These are phyloP conservation scores for Brassica balearica DNA, from an alignment of 441 rosid species.

Conservation along the genomic window DNA sequence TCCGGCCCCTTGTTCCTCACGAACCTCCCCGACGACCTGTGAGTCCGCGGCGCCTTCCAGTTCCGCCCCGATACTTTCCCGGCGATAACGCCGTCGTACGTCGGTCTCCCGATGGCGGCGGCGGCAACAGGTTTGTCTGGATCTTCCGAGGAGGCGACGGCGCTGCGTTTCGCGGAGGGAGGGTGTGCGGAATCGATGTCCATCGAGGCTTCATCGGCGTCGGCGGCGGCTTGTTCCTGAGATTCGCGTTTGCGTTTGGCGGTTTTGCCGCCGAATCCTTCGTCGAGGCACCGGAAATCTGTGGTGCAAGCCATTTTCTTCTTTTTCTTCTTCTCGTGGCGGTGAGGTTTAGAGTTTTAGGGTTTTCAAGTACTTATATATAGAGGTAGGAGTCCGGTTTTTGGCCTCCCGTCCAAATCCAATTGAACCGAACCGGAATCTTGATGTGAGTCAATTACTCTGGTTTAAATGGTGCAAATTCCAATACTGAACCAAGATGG, in stretches of 20 bases:
- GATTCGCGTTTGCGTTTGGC: conserved; percentile 78
- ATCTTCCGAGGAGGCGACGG: conserved; percentile 67
- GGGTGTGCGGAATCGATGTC: conserved; percentile 52
- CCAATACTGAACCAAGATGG: too few relatives aligned
- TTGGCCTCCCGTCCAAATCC: not conserved
- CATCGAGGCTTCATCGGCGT: conserved; percentile 54
- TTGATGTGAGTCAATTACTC: not conserved
- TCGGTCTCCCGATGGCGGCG: conserved; percentile 56
- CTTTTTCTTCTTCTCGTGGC: conserved; percentile 32
- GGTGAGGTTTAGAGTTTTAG: conserved; percentile 6
- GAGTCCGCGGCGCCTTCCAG: not conserved
- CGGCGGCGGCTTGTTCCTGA: conserved; percentile 32
- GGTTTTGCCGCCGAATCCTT: conserved; percentile 97
- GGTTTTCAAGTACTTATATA: conserved; percentile 24
- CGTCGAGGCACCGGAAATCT: conserved; percentile 86
- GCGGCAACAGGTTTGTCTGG: conserved; percentile 63
- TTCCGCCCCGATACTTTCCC: not conserved
- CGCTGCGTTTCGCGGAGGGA: conserved; percentile 77
- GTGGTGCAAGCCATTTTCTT: conserved; percentile 81
- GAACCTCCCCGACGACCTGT: conserved; percentile 56
- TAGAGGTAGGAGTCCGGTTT: conserved; percentile 9
- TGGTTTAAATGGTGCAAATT: not conserved
- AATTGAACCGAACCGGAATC: conserved; percentile 28
- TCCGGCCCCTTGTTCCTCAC: conserved; percentile 62
- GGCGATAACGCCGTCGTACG: conserved; percentile 91